These are phyloP conservation scores for Cercospora sp. DNA, from an alignment of 2,329 filamentous ascomycete genomes.

Conservation along the genomic window DNA sequence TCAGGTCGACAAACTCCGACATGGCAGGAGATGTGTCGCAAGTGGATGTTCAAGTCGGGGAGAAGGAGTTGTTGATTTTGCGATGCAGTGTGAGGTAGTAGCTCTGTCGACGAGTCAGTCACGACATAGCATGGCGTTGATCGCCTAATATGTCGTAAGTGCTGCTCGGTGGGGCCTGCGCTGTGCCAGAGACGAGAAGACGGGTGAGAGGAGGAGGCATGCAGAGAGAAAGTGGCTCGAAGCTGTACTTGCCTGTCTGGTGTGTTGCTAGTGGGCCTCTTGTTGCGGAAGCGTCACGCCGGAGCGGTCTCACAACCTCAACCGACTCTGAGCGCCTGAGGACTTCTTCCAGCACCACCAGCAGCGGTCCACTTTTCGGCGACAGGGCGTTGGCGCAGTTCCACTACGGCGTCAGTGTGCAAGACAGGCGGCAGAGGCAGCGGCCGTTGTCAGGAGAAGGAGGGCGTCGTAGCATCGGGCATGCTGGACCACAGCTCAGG, in stretches of 20 bases:
- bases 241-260: neutral
- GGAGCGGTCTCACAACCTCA: conserved; percentile 6
- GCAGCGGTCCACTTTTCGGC: neutral
- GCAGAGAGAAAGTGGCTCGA: neutral
- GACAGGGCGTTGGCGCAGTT: neutral
- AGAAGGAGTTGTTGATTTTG: neutral
- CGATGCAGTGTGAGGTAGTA: conserved; percentile 1
- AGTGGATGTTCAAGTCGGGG: neutral
- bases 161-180: neutral
- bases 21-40: conserved; percentile 8
- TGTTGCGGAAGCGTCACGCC: conserved; percentile 3
- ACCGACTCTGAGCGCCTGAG: neutral
- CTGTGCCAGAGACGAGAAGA: neutral
- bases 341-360: neutral
- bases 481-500: neutral
- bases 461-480: neutral
- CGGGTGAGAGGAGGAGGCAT: neutral
- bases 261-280: conserved; percentile 1
- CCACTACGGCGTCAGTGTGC: neutral
- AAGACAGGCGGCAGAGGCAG: neutral
- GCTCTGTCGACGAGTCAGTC: conserved; percentile 15
- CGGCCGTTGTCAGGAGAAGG: neutral
- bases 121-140: conserved; percentile 13
- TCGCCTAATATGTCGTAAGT: conserved; percentile 15
- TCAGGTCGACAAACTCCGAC: conserved; percentile 37